Conservation (phyloP, 441 rosid species). For the Adansonia rubrostipa region DNA sequence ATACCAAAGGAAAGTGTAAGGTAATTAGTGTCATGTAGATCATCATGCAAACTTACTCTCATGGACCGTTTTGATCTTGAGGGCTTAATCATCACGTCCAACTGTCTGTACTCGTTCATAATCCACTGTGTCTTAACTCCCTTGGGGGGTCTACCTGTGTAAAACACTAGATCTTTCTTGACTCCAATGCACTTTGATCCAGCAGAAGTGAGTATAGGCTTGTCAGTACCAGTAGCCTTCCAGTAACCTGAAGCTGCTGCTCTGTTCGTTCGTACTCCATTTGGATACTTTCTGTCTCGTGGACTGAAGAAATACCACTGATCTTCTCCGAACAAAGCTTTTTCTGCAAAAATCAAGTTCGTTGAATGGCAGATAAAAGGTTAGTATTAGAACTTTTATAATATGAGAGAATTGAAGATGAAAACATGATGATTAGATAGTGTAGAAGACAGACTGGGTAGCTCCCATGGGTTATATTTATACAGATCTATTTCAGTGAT, state of each 20-base stretch:
- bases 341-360: conserved; percentile 35
- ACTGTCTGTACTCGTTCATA: conserved; percentile 58
- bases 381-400: not conserved
- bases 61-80: conserved; percentile 44
- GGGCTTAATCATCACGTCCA: conserved; percentile 31
- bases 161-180: conserved; percentile 60
- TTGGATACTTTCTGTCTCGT: conserved; percentile 60
- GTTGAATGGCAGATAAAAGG: not conserved
- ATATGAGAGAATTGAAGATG: not conserved
- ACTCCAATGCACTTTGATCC: conserved; percentile 48
- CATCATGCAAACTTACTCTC: conserved; percentile 48
- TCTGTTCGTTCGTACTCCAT: conserved; percentile 57
- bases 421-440: not conserved
- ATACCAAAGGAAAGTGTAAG: not conserved
- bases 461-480: conserved; percentile 59
- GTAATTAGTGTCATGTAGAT: not conserved
- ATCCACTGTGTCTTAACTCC: conserved; percentile 57
- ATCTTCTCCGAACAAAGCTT: conserved; percentile 56
- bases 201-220: conserved; percentile 42
- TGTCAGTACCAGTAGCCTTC: conserved; percentile 59
- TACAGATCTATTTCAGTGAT: conserved; percentile 57
- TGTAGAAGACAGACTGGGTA: conserved; percentile 45
- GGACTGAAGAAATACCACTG: conserved; percentile 70
- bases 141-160: conserved; percentile 49
- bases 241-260: conserved; percentile 59